Base-by-base conservation (phyloP, 1,284 basidiomycete species). In the Athelia psychrophila region DNA sequence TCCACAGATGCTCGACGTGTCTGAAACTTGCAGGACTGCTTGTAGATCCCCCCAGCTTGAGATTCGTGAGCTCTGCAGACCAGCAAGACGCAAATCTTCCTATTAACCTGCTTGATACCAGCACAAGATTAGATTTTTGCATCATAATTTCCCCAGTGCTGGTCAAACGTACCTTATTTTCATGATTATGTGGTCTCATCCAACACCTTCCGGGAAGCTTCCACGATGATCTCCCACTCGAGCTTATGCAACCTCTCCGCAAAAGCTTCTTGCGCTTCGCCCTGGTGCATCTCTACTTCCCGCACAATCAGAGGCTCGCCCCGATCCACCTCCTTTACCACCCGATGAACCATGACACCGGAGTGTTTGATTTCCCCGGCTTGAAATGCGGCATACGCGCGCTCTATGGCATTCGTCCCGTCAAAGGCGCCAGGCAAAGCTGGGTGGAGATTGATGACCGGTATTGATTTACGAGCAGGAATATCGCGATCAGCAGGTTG, bases 391-490 rank as follows among this genome's bases (percentile, higher is more conserved):
- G 93, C 92, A 64, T 85, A 95, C 2, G 95, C 93, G 20, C 96
- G 78, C 53, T 89, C 83, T 52, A 98, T 93, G 1, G 95, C 95
- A 62, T 91, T 80, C 3, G 93, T 86, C 9, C 97, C 97, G 61
- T 98, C 95, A 60, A 99, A 99, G 5, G 90, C 86, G 0, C 93
- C 93, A 0, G 97, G 97, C 2, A 99, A 76, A 4, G 96, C 97
- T 9, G 97, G 96, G 64, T 99, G 97, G 10, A 99, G 77, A 67
- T 99, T 99, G 76, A 99, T 97, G 58, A 97, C 91, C 0, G 93
- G 89, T 5, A 96, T 84, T 4, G 80, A 75, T 51, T 72, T 72
- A 6, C 38, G 38, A 6, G 8, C n/a, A n/a, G 58, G 51, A 47
- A 62, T 74, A 18, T 64, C 73, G 3, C 71, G 67, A 40, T 69